phyloP scores from a whole-genome alignment of 352 stramenopile species.

The Phytophthora pluvialis region DNA sequence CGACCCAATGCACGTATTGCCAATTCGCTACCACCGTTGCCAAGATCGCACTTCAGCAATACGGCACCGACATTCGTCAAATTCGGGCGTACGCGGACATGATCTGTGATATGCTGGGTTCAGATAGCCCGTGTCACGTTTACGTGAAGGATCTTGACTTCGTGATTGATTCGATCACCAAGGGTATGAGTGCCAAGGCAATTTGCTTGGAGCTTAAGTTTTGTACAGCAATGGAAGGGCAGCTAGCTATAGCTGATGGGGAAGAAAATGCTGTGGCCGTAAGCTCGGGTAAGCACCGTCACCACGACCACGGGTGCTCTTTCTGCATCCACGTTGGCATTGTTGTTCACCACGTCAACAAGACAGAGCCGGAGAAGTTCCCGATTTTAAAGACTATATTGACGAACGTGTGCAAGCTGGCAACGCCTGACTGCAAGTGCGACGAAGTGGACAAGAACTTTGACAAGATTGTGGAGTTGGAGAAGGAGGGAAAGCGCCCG shows the following conservation, averaged over 20 bases:
- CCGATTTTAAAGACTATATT: constrained; percentile 52
- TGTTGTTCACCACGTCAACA: neutral
- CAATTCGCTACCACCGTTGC: constrained; percentile 66
- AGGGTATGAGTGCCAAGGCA: constrained; percentile 66
- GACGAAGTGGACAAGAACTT: constrained; percentile 59
- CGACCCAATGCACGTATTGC: constrained; percentile 65
- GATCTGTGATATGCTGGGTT: constrained; percentile 74
- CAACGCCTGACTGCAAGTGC: constrained; percentile 54
- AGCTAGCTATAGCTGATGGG: constrained; percentile 11
- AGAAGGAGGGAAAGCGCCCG: constrained; percentile 61
- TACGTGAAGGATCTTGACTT: constrained; percentile 76
- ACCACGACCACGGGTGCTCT: constrained; percentile 39
- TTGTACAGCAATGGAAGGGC: constrained; percentile 32
- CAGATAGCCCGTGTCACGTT: constrained; percentile 65
- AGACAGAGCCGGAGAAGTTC: constrained; percentile 38
- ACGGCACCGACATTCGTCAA: constrained; percentile 56
- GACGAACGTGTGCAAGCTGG: constrained; percentile 54
- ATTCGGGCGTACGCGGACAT: constrained; percentile 75
- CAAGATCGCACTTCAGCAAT: constrained; percentile 66
- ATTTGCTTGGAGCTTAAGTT: constrained; percentile 72
- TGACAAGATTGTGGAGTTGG: constrained; percentile 65
- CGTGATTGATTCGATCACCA: constrained; percentile 66
- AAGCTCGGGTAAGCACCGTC: constrained; percentile 7
- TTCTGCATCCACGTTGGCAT: constrained; percentile 46
- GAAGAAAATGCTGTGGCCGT: constrained; percentile 18